Percentiles rank a stretch among this genome's conserved stretches.
phyloP scores from a whole-genome alignment of 257 asterid species.

The Nicotiana obtusifolia region DNA sequence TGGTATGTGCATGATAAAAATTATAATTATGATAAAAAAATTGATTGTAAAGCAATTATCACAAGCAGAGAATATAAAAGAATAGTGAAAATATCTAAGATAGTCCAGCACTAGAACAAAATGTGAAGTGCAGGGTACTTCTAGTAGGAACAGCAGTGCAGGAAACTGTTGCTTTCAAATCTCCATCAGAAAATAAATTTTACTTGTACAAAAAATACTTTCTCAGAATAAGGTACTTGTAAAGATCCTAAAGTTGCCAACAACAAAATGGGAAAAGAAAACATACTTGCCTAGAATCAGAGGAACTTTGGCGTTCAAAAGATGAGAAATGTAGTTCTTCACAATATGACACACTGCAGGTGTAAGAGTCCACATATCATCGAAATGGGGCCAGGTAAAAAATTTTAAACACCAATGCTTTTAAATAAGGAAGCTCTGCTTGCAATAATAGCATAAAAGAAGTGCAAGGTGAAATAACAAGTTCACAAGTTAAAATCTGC shows the following conservation, averaged over 20 bases:
- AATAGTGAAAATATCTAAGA: not conserved
- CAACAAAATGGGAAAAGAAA: not conserved
- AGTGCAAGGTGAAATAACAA: not conserved
- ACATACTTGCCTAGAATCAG: constrained; percentile 60
- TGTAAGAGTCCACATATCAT: constrained; percentile 18
- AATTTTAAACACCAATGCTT: not conserved
- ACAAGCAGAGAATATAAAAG: not conserved
- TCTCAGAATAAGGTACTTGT: not conserved
- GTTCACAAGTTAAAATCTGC: not conserved
- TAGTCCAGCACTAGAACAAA: not conserved
- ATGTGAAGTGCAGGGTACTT: not conserved
- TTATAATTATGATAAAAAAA: not conserved
- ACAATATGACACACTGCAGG: constrained; percentile 73
- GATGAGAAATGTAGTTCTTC: constrained; percentile 78
- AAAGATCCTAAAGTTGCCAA: not conserved
- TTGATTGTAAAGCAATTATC: not conserved
- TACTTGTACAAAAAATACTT: not conserved
- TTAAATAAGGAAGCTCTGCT: not conserved
- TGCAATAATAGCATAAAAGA: not conserved
- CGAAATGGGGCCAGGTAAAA: not conserved
- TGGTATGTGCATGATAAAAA: not conserved
- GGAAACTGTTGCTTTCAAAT: not conserved
- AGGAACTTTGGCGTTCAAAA: constrained; percentile 65
- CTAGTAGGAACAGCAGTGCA: not conserved
- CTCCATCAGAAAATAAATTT: not conserved